Percentiles rank a stretch among this genome's conserved stretches.
phyloP scores from a whole-genome alignment of 2,329 filamentous ascomycete genomes.

The Penicillium freii region DNA sequence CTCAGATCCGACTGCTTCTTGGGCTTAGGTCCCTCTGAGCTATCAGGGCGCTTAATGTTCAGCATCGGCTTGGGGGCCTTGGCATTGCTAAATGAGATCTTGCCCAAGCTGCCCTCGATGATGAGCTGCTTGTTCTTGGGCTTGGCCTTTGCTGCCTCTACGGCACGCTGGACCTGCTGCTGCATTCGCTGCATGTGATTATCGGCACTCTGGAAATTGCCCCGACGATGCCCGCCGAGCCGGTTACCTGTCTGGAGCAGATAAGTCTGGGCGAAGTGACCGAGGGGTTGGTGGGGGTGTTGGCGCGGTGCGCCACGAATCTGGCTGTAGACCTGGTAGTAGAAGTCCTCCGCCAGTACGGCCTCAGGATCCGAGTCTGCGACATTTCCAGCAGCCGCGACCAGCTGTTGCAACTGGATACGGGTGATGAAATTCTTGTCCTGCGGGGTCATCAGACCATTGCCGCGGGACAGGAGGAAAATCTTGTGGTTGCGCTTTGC shows the following conservation, averaged over 20 bases:
- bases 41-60: slow-evolving; percentile 88
- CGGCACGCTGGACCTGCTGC: slow-evolving; percentile 94
- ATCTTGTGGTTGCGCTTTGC: slow-evolving; percentile 99
- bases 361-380: slow-evolving; percentile 77
- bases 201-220: slow-evolving; percentile 79
- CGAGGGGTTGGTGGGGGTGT: slow-evolving; percentile 87
- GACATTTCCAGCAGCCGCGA: slow-evolving; percentile 85
- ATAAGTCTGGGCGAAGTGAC: slow-evolving; percentile 97
- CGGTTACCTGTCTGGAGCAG: slow-evolving; percentile 90
- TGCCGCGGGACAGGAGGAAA: slow-evolving; percentile 85
- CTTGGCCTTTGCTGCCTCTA: slow-evolving; percentile 94
- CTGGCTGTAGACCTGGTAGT: slow-evolving; percentile 95
- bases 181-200: slow-evolving; percentile 99
- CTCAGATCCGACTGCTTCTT: slow-evolving; percentile 54
- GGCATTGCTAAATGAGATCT: slow-evolving; percentile 98
- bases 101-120: slow-evolving; percentile 91
- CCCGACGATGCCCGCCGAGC: slow-evolving; percentile 65
- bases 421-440: slow-evolving; percentile 99
- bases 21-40: slow-evolving; percentile 55
- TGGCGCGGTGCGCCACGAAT: slow-evolving; percentile 87
- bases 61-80: slow-evolving; percentile 94
- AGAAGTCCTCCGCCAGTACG: slow-evolving; percentile 88
- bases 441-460: slow-evolving; percentile 96
- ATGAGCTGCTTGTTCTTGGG: slow-evolving; percentile 97
- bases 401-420: slow-evolving; percentile 94